These are phyloP conservation scores for Alternaria infectoria DNA, from an alignment of 2,329 filamentous ascomycete genomes.

Conservation along the genomic window DNA sequence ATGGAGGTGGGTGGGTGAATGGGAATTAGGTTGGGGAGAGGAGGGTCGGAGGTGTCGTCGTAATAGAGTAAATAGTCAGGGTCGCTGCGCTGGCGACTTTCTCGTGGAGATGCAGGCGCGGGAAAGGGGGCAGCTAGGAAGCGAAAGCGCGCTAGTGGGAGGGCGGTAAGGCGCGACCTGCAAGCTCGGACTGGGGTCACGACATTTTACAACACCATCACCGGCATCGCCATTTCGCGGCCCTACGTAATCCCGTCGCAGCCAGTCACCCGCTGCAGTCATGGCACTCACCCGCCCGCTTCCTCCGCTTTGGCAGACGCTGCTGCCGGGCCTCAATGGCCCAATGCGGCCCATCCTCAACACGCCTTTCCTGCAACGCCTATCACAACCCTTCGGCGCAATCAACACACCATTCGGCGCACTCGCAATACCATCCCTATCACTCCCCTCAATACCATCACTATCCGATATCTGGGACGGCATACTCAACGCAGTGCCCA, in stretches of 20 bases:
- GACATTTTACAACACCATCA: constrained; percentile 39
- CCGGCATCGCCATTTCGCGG: constrained; percentile 9
- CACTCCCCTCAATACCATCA: constrained; percentile 47
- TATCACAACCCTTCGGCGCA: constrained; percentile 59
- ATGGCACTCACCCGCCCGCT: constrained; percentile 52
- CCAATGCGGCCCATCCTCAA: constrained; percentile 47
- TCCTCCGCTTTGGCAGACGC: constrained; percentile 54
- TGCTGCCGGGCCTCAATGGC: constrained; percentile 60
- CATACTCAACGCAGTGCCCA: constrained; percentile 88
- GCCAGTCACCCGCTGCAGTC: constrained; percentile 8
- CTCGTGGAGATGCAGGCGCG: constrained; percentile 45
- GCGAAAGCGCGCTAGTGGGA: constrained; percentile 43
- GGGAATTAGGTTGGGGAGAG: constrained; percentile 10
- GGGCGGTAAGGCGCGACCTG: constrained; percentile 31
- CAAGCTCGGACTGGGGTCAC: constrained; percentile 30
- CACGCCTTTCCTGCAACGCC: constrained; percentile 53
- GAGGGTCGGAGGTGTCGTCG: constrained; percentile 19
- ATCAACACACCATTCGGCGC: constrained; percentile 66
- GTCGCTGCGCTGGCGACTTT: constrained; percentile 47
- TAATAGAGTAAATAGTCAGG: constrained; percentile 39
- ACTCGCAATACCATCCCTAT: constrained; percentile 59
- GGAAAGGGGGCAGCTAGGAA: constrained; percentile 50
- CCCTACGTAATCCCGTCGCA: constrained; percentile 5
- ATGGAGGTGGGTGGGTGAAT: constrained; percentile 16
- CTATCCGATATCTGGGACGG: constrained; percentile 92